Evolutionary conservation across 345 rosid species (phyloP), one percentile per base, ranked within the genome.

Genomic region (Durio zibethinus): DNA sequence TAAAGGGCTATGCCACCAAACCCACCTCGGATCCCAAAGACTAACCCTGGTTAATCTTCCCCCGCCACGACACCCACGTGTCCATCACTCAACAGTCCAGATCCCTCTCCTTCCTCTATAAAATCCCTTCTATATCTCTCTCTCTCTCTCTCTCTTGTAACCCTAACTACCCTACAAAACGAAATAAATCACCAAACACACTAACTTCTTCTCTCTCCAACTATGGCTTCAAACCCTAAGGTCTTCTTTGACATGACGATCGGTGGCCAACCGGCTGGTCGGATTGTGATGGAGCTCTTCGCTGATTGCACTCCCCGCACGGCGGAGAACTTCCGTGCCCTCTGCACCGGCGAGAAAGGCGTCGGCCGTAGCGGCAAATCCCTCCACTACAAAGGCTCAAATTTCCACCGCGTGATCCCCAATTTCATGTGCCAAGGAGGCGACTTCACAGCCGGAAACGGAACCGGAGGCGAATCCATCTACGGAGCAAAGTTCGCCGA

Each of bases 391-490:
- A 92, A 90, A 56, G 94, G 95, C 1, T 93, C 97, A 0, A 0
- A 52, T 25, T 94, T 94, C 83, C 97, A 92, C 86, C 88, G 94
- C 0, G 93, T 94, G 84, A 92, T 94, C 81, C 94, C 95, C 0
- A 82, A 84, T 0, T 93, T 93, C 87, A 90, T 93, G 95, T 90
- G 97, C 73, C 98, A 90, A 76, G 98, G 98, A 4, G 97, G 97
- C 0, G 98, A 92, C 27, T 92, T 90, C 86, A 92, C 95, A 0
- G 91, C 88, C 21, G 92, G 94, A 10, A 89, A 94, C 74, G 98
- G 97, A 2, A 90, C 91, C 7, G 94, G 96, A 21, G 97, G 97
- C 0, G 98, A 94, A 61, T 92, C 98, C 0, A 92, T 94, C 83
- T 94, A 94, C 67, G 96, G 97, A 0, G 4, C 68, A 0, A 94